A percentile compares a stretch with the other conserved stretches of the same genome.
Conservation (phyloP, 2,329 filamentous ascomycete species). For the Aureobasidium uvarum region DNA sequence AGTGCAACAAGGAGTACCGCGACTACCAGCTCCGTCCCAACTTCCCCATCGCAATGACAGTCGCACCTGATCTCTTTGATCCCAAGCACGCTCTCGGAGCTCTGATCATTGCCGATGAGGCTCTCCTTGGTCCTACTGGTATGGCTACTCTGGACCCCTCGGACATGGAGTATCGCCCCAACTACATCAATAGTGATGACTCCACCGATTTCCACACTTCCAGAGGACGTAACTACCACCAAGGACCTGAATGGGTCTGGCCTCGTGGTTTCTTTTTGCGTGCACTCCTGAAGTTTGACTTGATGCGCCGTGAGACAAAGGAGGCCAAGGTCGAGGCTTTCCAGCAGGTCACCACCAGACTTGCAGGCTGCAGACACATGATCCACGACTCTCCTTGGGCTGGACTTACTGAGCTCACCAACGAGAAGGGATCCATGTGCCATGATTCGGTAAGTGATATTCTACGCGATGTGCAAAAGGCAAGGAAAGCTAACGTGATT, state of each 20-base stretch:
- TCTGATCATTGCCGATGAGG: slow-evolving; percentile 73
- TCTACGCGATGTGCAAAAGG: slow-evolving; percentile 12
- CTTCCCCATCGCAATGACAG: slow-evolving; percentile 93
- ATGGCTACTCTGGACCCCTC: slow-evolving; percentile 94
- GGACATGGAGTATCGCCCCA: slow-evolving; percentile 89
- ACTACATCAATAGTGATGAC: slow-evolving; percentile 95
- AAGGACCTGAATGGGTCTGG: slow-evolving; percentile 98
- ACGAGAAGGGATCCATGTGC: slow-evolving; percentile 82
- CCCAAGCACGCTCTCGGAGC: slow-evolving; percentile 73
- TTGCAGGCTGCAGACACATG: slow-evolving; percentile 80
- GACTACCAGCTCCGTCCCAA: slow-evolving; percentile 96
- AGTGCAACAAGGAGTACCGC: slow-evolving; percentile 90
- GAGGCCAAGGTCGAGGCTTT: slow-evolving; percentile 81
- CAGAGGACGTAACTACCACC: slow-evolving; percentile 96
- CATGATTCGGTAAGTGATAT: slow-evolving; percentile 72
- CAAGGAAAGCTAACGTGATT: slow-evolving; percentile 36
- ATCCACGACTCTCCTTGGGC: slow-evolving; percentile 82
- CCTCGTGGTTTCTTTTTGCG: slow-evolving; percentile 94
- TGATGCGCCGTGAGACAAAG: slow-evolving; percentile 65
- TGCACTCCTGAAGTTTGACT: slow-evolving; percentile 85
- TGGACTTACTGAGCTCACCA: slow-evolving; percentile 87
- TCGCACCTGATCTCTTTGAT: slow-evolving; percentile 84
- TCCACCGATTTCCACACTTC: slow-evolving; percentile 85
- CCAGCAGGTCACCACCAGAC: slow-evolving; percentile 84
- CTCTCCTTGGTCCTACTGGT: slow-evolving; percentile 74